Conservation (phyloP, 78 protist genomes). For the Trichosphaerium sp. region DNA sequence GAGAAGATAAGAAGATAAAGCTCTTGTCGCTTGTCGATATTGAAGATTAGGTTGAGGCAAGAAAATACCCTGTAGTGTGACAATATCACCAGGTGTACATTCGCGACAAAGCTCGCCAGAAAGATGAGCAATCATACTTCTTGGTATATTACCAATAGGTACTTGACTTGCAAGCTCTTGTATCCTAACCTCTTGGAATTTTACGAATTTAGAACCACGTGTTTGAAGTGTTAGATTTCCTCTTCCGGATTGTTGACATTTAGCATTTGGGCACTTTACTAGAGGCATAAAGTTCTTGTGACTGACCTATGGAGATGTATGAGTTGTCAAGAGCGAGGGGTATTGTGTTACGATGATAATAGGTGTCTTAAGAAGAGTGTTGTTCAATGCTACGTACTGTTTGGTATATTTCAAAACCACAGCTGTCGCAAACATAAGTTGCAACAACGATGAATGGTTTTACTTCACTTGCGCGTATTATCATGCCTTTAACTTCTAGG, state of each 20-base stretch:
- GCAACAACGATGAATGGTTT: constrained; percentile 82
- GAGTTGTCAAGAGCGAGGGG: constrained; percentile 48
- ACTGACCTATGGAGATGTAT: constrained; percentile 22
- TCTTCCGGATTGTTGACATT: constrained; percentile 23
- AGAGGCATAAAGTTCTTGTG: constrained; percentile 44
- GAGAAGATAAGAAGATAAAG: constrained; percentile 29
- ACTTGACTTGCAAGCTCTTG: constrained; percentile 93
- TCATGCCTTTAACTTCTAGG: constrained; percentile 62
- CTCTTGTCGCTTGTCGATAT: not conserved
- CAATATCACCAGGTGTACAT: constrained; percentile 82
- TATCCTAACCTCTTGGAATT: constrained; percentile 91
- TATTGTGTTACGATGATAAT: too few species aligned
- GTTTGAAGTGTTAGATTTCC: constrained; percentile 67
- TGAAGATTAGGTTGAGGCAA: constrained; percentile 21
- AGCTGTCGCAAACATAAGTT: constrained; percentile 91
- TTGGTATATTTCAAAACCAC: constrained; percentile 86
- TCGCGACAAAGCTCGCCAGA: constrained; percentile 79
- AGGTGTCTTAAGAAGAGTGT: not conserved
- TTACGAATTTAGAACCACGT: constrained; percentile 89
- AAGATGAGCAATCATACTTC: constrained; percentile 73
- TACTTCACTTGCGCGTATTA: constrained; percentile 86
- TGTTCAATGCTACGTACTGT: constrained; percentile 30
- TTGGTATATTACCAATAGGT: constrained; percentile 96
- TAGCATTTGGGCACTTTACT: constrained; percentile 8
- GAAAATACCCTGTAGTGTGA: constrained; percentile 65